phyloP scores from a whole-genome alignment of 1,139 yeast genomes.

The Saccharomyces pastorianus region DNA sequence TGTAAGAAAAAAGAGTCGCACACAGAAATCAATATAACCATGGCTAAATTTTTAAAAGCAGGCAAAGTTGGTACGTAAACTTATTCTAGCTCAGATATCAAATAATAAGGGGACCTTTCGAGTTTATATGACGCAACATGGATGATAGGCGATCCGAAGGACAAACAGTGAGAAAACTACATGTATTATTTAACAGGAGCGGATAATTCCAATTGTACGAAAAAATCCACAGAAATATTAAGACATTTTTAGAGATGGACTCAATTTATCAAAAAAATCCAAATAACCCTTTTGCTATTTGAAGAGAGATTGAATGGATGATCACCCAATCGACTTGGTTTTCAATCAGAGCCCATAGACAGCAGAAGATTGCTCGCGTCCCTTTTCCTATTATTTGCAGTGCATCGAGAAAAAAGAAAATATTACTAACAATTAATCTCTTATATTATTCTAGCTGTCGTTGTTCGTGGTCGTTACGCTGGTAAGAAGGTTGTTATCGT shows the following conservation, averaged over 20 bases:
- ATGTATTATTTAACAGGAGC: no score
- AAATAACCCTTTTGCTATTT: no score
- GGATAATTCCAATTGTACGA: no score
- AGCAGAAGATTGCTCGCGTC: not conserved
- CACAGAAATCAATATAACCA: not conserved
- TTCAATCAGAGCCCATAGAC: no score
- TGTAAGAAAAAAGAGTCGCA: not conserved
- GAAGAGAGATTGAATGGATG: no score
- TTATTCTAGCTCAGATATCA: not conserved
- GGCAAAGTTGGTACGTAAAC: conserved; percentile 9
- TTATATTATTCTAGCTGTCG: conserved; percentile 59
- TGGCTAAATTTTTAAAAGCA: not conserved
- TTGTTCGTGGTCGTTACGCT: conserved; percentile 99
- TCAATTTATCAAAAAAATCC: no score
- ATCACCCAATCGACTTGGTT: no score
- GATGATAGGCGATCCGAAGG: not conserved
- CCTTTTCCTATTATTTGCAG: not conserved
- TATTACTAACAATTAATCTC: conserved; percentile 18
- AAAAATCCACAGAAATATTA: no score
- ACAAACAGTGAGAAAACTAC: not conserved
- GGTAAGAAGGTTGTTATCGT: conserved; percentile 99
- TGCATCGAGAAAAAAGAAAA: not conserved
- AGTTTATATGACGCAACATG: not conserved
- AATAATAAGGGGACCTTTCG: not conserved
- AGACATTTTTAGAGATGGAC: no score